Evolutionary conservation across 202 grass and related monocot genomes (phyloP), one percentile per base, ranked within the genome.

Genomic region (Dendrocalamus latiflorus): DNA sequence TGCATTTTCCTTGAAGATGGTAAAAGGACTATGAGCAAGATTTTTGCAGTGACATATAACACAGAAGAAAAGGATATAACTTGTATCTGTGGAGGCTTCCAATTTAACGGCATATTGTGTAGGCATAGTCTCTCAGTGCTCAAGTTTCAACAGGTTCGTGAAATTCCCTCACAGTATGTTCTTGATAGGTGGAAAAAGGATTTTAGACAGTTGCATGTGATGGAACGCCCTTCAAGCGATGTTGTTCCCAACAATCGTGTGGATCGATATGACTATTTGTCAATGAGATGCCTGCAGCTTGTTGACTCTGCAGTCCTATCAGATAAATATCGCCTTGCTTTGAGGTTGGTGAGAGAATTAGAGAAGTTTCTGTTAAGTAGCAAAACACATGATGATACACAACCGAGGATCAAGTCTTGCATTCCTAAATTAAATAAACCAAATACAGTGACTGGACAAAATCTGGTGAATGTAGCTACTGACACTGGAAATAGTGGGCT

Each of bases 111-210:
- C 48, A 91, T 98, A 62, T 71, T 98, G 36, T 98, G 95, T 81
- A 90, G 93, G 80, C 95, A 98, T 84, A 92, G 89, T 84, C 85
- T 98, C 67, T 95, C 90, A 10, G 88, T 93, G 25, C 92, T 98
- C 68, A 98, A 98, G 84, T 91, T 91, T 85, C 89, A 95, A 83
- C 91, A 91, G 76, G 83, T 95, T 79, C 95, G 83, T 80, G 95
- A 98, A 89, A 95, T 98, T 85, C 93, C 95, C 62, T 79, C 83
- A 33, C 91, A 78, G 14, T 98, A 90, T 88, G 87, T 98, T 79
- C 87, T 95, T 71, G 91, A 98, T 80, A 81, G 93, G 74, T 98
- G 95, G 95, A 98, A 93, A 86, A 98, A 89, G 77, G 95, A 98
- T 71, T 98, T 91, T 50, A 93, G 94, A 82, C 93, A 83, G 63